These are phyloP conservation scores for Fusarium illudens DNA, from an alignment of 2,329 filamentous ascomycete genomes.

Conservation along the genomic window DNA sequence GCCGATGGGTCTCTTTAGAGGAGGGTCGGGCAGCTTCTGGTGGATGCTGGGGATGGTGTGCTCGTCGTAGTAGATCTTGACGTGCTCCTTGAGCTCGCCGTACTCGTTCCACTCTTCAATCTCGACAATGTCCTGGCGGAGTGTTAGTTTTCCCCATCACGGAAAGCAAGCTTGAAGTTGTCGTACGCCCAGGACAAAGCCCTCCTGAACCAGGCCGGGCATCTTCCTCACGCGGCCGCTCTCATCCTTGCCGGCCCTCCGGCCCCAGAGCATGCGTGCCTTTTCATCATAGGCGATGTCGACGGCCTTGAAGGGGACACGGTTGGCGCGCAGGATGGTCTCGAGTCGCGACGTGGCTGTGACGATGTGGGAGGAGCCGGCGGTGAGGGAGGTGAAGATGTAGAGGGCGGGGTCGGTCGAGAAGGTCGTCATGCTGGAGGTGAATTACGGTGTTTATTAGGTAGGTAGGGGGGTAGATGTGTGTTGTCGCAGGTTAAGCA, in stretches of 20 bases:
- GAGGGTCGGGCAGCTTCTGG: slow-evolving; percentile 57
- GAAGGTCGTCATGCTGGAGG: slow-evolving; percentile 52
- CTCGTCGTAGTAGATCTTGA: slow-evolving; percentile 74
- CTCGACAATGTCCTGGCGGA: slow-evolving; percentile 81
- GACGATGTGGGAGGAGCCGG: slow-evolving; percentile 94
- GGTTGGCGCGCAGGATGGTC: slow-evolving; percentile 94
- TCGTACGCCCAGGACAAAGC: slow-evolving; percentile 84
- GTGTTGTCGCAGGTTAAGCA: slow-evolving; percentile 20
- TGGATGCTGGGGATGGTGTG: slow-evolving; percentile 65
- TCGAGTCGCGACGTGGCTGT: slow-evolving; percentile 95
- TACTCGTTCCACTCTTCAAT: slow-evolving; percentile 99
- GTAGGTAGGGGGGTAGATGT: slow-evolving; percentile 1
- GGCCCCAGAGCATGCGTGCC: slow-evolving; percentile 87
- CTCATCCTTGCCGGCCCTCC: slow-evolving; percentile 77
- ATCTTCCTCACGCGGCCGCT: slow-evolving; percentile 75
- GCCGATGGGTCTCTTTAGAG: slow-evolving; percentile 41
- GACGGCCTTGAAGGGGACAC: slow-evolving; percentile 90
- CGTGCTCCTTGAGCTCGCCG: slow-evolving; percentile 88
- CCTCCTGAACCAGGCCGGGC: slow-evolving; percentile 87
- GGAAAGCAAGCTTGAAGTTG: neutral
- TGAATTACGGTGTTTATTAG: neutral
- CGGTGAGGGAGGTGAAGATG: slow-evolving; percentile 95
- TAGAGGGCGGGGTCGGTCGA: slow-evolving; percentile 78
- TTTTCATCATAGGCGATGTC: slow-evolving; percentile 91
- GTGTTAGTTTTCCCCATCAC: neutral